Conservation (phyloP, 2,329 filamentous ascomycete species). For the Hypoxylon sp. region DNA sequence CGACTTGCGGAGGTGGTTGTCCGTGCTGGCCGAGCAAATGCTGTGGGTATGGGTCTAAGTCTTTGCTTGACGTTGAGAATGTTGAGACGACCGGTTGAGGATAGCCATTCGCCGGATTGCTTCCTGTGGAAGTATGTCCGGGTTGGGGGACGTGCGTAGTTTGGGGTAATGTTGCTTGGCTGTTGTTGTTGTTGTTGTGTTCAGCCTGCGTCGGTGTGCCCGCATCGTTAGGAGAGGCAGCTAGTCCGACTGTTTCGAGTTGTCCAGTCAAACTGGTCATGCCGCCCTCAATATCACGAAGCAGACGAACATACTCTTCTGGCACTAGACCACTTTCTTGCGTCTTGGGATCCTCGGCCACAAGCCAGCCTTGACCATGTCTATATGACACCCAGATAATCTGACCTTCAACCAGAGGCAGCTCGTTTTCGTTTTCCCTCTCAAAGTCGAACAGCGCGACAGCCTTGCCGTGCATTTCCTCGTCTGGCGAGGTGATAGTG, state of each 20-base stretch:
- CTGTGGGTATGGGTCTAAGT: constrained; percentile 73
- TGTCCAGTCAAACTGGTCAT: constrained; percentile 76
- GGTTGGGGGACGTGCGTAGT: constrained; percentile 27
- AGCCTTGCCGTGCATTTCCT: constrained; percentile 97
- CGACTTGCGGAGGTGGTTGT: constrained; percentile 70
- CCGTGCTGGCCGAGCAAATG: constrained; percentile 70
- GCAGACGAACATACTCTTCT: constrained; percentile 91
- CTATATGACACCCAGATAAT: constrained; percentile 96
- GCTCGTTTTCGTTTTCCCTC: constrained; percentile 94
- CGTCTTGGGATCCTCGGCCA: constrained; percentile 94
- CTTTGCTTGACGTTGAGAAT: constrained; percentile 75
- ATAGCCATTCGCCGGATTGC: constrained; percentile 65
- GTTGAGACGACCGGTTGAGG: constrained; percentile 73
- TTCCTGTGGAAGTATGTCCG: constrained; percentile 56
- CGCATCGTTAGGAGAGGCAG: constrained; percentile 63
- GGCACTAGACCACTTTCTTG: constrained; percentile 94
- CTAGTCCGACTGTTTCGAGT: constrained; percentile 60
- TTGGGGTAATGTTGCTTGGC: constrained; percentile 28
- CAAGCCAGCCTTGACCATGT: constrained; percentile 96
- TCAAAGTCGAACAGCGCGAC: constrained; percentile 96
- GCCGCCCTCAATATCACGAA: constrained; percentile 92
- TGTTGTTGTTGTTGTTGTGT: constrained; percentile 53
- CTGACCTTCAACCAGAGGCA: constrained; percentile 91
- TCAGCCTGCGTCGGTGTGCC: constrained; percentile 70
- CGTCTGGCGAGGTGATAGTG: constrained; percentile 92